phyloP scores from a whole-genome alignment of 441 rosid species.

The Gossypium schwendimanii region DNA sequence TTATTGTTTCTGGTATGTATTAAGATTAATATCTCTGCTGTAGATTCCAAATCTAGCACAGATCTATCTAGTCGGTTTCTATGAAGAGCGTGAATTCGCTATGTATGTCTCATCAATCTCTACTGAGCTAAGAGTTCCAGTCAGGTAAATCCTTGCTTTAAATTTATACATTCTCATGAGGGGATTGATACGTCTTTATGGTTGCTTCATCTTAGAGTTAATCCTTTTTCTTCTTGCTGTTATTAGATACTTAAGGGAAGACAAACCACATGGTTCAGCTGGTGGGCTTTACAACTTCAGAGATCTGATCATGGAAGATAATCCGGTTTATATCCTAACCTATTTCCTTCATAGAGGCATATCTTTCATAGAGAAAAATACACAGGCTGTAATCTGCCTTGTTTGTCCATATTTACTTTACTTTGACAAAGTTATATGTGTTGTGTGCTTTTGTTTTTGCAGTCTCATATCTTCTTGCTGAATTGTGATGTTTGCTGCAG shows the following conservation, averaged over 20 bases:
- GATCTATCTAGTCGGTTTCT: slow-evolving; percentile 60
- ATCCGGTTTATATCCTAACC: slow-evolving; percentile 35
- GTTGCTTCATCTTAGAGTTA: not conserved
- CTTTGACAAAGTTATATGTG: not conserved
- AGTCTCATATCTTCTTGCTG: slow-evolving; percentile 64
- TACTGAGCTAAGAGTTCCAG: slow-evolving; percentile 62
- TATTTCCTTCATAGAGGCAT: slow-evolving; percentile 5
- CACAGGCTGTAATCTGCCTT: not conserved
- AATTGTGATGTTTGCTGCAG: slow-evolving; percentile 74
- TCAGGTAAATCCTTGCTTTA: slow-evolving; percentile 32
- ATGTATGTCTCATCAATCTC: slow-evolving; percentile 61
- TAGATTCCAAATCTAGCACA: slow-evolving; percentile 60
- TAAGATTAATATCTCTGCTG: slow-evolving; percentile 15
- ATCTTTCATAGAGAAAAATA: not conserved
- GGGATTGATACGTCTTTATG: not conserved
- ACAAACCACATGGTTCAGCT: slow-evolving; percentile 68
- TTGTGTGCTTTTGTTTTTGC: slow-evolving; percentile 14
- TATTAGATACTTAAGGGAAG: slow-evolving; percentile 54
- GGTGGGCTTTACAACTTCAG: slow-evolving; percentile 62
- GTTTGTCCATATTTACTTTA: not conserved
- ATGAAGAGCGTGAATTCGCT: slow-evolving; percentile 62
- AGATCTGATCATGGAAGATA: slow-evolving; percentile 57
- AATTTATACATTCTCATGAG: not conserved
- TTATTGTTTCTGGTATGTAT: not conserved
- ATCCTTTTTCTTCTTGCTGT: not conserved